phyloP scores from a whole-genome alignment of 768 basidiomycete species.

The Auricularia auricula-judae region DNA sequence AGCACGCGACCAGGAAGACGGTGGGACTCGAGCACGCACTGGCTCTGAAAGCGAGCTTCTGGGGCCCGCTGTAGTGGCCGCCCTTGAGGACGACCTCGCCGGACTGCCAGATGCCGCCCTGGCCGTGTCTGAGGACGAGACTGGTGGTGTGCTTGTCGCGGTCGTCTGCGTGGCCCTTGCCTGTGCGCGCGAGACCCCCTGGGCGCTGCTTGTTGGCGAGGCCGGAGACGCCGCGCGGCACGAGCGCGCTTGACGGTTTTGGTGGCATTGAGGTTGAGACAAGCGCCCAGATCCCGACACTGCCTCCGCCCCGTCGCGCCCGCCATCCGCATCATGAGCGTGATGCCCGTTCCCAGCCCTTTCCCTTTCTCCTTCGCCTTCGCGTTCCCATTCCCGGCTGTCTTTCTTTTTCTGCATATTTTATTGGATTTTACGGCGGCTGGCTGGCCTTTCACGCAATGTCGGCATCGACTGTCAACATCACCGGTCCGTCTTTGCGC shows the following conservation, averaged over 20 bases:
- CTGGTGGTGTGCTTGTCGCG: slow-evolving; percentile 31
- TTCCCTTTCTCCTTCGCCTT: not conserved
- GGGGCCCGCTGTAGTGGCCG: slow-evolving; percentile 30
- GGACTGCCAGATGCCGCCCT: slow-evolving; percentile 54
- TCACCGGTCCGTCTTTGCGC: not conserved
- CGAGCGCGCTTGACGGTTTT: slow-evolving; percentile 35
- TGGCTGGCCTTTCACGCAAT: slow-evolving; percentile 19
- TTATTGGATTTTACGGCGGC: slow-evolving; percentile 23
- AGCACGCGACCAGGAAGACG: no score
- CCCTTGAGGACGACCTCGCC: slow-evolving; percentile 74
- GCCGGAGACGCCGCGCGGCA: slow-evolving; percentile 24
- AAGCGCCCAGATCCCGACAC: slow-evolving; percentile 1
- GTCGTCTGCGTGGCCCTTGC: slow-evolving; percentile 61
- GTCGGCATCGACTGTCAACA: not conserved
- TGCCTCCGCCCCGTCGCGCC: no score
- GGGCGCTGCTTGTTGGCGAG: not conserved
- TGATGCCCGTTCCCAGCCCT: slow-evolving; percentile 35
- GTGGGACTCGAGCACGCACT: slow-evolving; percentile 41
- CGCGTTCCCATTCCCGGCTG: not conserved
- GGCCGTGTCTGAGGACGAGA: slow-evolving; percentile 27
- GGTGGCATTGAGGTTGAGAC: not conserved
- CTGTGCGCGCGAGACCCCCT: slow-evolving; percentile 52
- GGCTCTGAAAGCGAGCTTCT: slow-evolving; percentile 4
- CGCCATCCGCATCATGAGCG: slow-evolving; percentile 28
- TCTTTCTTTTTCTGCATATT: not conserved